A percentile compares a stretch with the other conserved stretches of the same genome.
Conservation (phyloP, 768 basidiomycete genomes). For the Paxillus involutus region DNA sequence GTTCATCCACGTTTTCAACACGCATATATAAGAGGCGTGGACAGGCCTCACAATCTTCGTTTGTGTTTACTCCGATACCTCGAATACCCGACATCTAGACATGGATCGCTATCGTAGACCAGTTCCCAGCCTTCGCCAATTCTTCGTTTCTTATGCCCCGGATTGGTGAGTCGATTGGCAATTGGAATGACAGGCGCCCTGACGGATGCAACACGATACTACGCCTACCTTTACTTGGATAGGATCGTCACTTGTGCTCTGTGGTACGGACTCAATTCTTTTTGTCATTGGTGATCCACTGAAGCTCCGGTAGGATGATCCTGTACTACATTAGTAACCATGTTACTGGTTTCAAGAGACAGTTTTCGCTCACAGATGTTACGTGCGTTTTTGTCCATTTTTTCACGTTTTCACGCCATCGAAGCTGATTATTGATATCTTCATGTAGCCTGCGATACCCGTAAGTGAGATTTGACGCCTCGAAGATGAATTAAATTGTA, state of each 20-base stretch:
- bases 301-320: constrained; percentile 41
- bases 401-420: neutral
- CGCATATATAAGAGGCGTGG: too few relatives aligned
- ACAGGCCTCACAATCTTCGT: too few relatives aligned
- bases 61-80: too few relatives aligned
- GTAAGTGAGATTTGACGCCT: constrained; percentile 25
- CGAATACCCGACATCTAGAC: too few relatives aligned
- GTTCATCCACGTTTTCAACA: too few relatives aligned
- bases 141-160: constrained; percentile 57
- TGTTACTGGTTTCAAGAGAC: constrained; percentile 67
- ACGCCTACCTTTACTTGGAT: neutral
- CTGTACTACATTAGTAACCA: constrained; percentile 56
- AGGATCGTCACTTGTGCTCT: constrained; percentile 67
- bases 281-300: neutral
- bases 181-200: neutral
- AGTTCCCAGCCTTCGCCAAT: neutral
- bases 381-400: constrained; percentile 48
- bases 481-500: neutral
- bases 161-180: constrained; percentile 60
- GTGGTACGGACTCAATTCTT: constrained; percentile 44
- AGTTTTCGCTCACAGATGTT: constrained; percentile 75
- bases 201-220: neutral
- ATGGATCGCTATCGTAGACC: too few relatives aligned
- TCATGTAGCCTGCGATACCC: constrained; percentile 33
- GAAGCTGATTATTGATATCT: constrained; percentile 20